Percentiles rank a stretch among this genome's conserved stretches.
Conservation (phyloP, 345 rosid genomes). For the Punica granatum region DNA sequence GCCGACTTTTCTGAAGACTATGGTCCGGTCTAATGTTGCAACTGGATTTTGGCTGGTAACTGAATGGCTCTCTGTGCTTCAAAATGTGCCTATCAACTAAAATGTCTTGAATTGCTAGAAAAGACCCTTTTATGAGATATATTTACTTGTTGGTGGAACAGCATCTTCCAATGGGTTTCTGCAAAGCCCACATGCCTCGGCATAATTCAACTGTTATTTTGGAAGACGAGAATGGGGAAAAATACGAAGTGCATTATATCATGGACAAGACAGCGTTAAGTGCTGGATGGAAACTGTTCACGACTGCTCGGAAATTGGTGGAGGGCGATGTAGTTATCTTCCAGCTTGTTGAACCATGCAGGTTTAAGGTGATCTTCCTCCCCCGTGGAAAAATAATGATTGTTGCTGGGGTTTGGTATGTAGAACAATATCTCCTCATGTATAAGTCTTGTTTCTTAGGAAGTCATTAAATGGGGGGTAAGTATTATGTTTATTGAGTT, state of each 20-base stretch:
- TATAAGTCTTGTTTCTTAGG: background rate
- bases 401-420: background rate
- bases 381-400: background rate
- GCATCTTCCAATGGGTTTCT: slow-evolving; percentile 32
- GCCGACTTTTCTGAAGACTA: slow-evolving; percentile 47
- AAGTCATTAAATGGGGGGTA: background rate
- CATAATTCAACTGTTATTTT: slow-evolving; percentile 32
- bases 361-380: slow-evolving; percentile 40
- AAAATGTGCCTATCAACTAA: background rate
- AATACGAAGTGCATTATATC: slow-evolving; percentile 35
- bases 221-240: slow-evolving; percentile 42
- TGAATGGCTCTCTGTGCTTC: background rate
- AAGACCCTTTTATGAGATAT: background rate
- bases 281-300: slow-evolving; percentile 62
- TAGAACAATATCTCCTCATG: background rate
- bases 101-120: background rate
- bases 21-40: slow-evolving; percentile 55
- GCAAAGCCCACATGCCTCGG: slow-evolving; percentile 24
- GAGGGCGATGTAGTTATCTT: slow-evolving; percentile 61
- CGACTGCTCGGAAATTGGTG: slow-evolving; percentile 38
- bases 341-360: slow-evolving; percentile 38
- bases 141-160: slow-evolving; percentile 13
- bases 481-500: background rate
- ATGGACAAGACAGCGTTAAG: slow-evolving; percentile 49
- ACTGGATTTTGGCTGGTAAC: slow-evolving; percentile 64